A percentile compares a stretch with the other conserved stretches of the same genome.
Evolutionary conservation across 352 stramenopile species (phyloP).

Genomic region (Pythium guiyangense): DNA sequence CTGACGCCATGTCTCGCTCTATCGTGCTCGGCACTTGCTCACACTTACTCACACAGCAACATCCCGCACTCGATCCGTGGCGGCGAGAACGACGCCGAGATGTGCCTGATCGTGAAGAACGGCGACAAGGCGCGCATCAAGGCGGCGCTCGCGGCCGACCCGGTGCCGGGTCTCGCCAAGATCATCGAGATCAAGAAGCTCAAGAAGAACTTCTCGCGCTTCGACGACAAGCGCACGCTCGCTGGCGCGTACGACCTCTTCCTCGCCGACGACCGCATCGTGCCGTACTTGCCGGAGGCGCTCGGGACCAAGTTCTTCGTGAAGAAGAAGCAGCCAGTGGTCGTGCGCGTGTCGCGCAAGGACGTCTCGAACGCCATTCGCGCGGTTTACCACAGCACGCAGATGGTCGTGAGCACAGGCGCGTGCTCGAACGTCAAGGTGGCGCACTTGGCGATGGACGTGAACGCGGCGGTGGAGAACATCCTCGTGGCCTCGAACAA

Average conservation of each 20-base stretch:
- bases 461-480: slow-evolving; percentile 72
- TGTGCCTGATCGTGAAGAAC: slow-evolving; percentile 82
- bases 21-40: neutral
- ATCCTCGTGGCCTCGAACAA: slow-evolving; percentile 70
- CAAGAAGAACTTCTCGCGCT: slow-evolving; percentile 71
- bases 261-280: slow-evolving; percentile 70
- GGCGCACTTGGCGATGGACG: slow-evolving; percentile 53
- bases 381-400: slow-evolving; percentile 57
- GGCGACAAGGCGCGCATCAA: slow-evolving; percentile 84
- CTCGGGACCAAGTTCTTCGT: slow-evolving; percentile 70
- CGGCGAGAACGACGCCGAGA: slow-evolving; percentile 48
- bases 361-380: slow-evolving; percentile 43
- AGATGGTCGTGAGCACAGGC: slow-evolving; percentile 80
- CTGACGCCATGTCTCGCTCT: too few species aligned
- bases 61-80: slow-evolving; percentile 53
- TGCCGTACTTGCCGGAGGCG: slow-evolving; percentile 65
- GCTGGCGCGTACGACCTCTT: slow-evolving; percentile 73
- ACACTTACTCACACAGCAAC: slow-evolving; percentile 29
- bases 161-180: slow-evolving; percentile 56
- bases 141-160: slow-evolving; percentile 48
- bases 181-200: slow-evolving; percentile 83
- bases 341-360: slow-evolving; percentile 73
- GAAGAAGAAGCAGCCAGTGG: slow-evolving; percentile 77
- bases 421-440: slow-evolving; percentile 90
- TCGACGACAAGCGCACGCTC: slow-evolving; percentile 71